Base-by-base conservation (phyloP, 306 rosid genomes). In the Medicago arabica region DNA sequence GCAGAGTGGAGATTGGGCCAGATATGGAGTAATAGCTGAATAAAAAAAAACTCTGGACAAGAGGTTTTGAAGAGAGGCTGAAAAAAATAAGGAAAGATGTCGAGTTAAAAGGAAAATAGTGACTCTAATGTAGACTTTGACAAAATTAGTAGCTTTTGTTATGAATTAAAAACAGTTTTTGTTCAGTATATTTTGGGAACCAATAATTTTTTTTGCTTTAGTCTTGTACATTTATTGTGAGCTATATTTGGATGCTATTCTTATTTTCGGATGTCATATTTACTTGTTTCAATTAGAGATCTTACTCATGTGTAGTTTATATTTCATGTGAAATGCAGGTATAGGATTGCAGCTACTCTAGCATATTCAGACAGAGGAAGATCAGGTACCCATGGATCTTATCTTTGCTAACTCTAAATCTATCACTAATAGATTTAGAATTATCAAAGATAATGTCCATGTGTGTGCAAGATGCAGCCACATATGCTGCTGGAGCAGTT, bases 401-500 rank as follows among this genome's bases (percentile, higher is more conserved):
- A 28, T 28, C 34, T 28, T 28, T 28, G 34, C 34, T 28, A 28
- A 28, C 4, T 28, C 4, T 28, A 4, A 28, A 28, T 28, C 34
- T 1, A 28, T 28, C 34, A 2, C 34, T 28, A 4, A 81, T 92
- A 75, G 97, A 95, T 82, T 51, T 78, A 46, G 96, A 92, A 66
- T 66, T 95, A 61, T 92, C 85, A 66, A 89, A 85, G 80, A 81
- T 92, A 87, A 89, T 91, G 82, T 87, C 88, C 40, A 90, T 95
- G 97, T 83, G 89, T 67, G 64, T 90, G 0, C 82, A 83, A 80
- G 97, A 95, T 86, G 96, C 96, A 60, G 90, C 93, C 59, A 82
- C 76, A 46, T 86, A 83, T 80, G 98, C 98, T 84, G 92, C 98
- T 63, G 86, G 80, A 78, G 98, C 97, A 10, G 96, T 92, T 76